A percentile compares a stretch with the other conserved stretches of the same genome.
These are phyloP conservation scores for Rhodofomes roseus DNA, from an alignment of 1,284 basidiomycete species.

Conservation along the genomic window DNA sequence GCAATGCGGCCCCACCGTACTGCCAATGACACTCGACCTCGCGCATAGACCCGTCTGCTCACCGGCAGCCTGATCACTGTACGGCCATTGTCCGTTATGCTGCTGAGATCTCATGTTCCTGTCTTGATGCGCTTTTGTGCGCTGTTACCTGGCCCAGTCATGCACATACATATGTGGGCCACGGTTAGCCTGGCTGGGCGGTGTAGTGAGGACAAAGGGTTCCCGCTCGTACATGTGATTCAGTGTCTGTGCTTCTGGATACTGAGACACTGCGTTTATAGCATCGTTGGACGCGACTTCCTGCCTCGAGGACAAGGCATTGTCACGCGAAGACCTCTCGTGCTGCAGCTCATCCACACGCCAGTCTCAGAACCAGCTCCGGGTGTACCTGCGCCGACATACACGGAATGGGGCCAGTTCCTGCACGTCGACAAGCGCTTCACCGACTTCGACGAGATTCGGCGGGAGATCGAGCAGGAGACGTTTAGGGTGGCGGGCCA, in stretches of 20 bases:
- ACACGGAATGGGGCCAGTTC: slow-evolving; percentile 94
- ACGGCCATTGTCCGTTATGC: too few species aligned
- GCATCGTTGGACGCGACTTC: slow-evolving; percentile 95
- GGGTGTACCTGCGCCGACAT: slow-evolving; percentile 34
- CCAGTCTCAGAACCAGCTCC: slow-evolving; percentile 47
- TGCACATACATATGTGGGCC: too few species aligned
- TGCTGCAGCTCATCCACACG: slow-evolving; percentile 94
- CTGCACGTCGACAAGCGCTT: slow-evolving; percentile 95
- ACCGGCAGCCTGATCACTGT: too few species aligned
- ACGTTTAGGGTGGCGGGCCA: slow-evolving; percentile 97
- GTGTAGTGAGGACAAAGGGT: too few species aligned
- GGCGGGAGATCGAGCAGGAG: slow-evolving; percentile 97
- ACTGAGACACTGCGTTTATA: slow-evolving; percentile 26
- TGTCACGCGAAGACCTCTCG: slow-evolving; percentile 91
- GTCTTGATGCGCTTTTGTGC: too few species aligned
- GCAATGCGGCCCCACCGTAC: too few species aligned
- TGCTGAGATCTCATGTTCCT: too few species aligned
- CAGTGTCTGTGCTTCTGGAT: too few species aligned
- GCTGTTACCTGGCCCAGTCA: too few species aligned
- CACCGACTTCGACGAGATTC: slow-evolving; percentile 92
- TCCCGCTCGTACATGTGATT: not conserved
- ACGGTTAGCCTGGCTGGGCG: too few species aligned
- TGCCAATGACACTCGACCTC: too few species aligned
- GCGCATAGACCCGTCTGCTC: too few species aligned
- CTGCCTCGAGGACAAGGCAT: slow-evolving; percentile 93